phyloP scores from a whole-genome alignment of 345 rosid genomes.

The Gossypium thurberi region DNA sequence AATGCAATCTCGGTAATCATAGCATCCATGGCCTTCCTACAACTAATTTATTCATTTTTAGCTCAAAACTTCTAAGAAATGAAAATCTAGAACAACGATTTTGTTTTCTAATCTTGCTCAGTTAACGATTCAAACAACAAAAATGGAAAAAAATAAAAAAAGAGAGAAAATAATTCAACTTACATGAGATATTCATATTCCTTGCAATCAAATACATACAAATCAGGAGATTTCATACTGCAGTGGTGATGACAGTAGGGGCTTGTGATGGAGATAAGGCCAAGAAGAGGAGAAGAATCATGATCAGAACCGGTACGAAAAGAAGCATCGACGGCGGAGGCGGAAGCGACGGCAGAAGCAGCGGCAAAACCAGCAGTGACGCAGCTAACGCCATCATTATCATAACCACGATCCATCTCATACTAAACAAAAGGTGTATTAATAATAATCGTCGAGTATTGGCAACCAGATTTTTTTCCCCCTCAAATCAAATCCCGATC shows the following conservation, averaged over 20 bases:
- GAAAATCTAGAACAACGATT: not conserved
- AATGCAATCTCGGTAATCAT: no score
- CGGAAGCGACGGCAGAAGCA: slow-evolving; percentile 20
- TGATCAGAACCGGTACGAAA: slow-evolving; percentile 21
- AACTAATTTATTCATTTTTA: no score
- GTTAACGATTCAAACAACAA: not conserved
- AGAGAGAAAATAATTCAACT: not conserved
- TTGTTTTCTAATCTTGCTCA: not conserved
- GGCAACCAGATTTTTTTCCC: not conserved
- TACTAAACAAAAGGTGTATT: not conserved
- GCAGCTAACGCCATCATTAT: slow-evolving; percentile 17
- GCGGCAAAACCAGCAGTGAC: slow-evolving; percentile 23
- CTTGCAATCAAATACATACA: not conserved
- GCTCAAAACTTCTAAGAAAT: no score
- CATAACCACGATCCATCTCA: slow-evolving; percentile 15
- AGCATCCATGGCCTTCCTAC: no score
- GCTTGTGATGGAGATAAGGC: slow-evolving; percentile 15
- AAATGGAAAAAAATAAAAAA: not conserved
- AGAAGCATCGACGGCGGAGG: slow-evolving; percentile 22
- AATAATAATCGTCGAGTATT: no score
- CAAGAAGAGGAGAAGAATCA: slow-evolving; percentile 18
- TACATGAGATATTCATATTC: not conserved
- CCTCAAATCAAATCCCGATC: not conserved
- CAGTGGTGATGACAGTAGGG: not conserved
- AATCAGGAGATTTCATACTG: not conserved